Base-by-base conservation (phyloP, 2,329 filamentous ascomycete species). In the Trichoderma brevicompactum region DNA sequence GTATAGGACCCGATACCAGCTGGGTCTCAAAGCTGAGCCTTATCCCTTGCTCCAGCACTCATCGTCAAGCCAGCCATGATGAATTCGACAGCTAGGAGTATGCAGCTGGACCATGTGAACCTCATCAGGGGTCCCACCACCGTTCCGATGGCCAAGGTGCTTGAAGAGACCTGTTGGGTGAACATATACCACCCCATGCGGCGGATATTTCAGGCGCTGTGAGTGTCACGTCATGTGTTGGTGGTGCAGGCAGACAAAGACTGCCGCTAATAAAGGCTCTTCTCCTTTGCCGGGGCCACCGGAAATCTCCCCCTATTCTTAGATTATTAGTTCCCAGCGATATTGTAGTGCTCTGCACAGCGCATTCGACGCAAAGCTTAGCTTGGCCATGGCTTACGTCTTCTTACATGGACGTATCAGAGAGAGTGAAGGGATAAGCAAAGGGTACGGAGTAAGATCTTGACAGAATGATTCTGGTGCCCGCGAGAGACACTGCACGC, bases 171-270 rank as follows among this genome's bases (percentile, higher is more conserved):
- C 43, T 41, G 59, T 41, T 53, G 38, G 19, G 19, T 10, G 41
- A 49, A 15, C 28, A 38, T 19, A 8, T 17, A 36, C 28, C 15
- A 34, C 28, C 28, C 49, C 48, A 36, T 53, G 40, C 59, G 17
- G n/a, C 17, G n/a, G 48, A 9, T 28, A 46, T 54, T 53, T 36
- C 10, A 23, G 56, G 56, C 8, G 9, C 44, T 40, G 40, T 44
- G 49, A 54, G 28, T 38, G 54, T 63, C 60, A 63, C 60, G 60
- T 54, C 60, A 63, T 63, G 49, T 44, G 49, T 40, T 54, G 49
- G 49, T 54, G 41, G 60, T 54, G 41, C 40, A 52, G 17, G 32
- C 49, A 28, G 49, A 38, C 28, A 46, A 46, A 28, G 19, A 44
- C 48, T 46, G 28, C 17, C 28, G 23, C 46, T 60, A 40, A 32